Evolutionary conservation across 306 rosid species (phyloP).

Genomic region (Canavalia ensiformis): DNA sequence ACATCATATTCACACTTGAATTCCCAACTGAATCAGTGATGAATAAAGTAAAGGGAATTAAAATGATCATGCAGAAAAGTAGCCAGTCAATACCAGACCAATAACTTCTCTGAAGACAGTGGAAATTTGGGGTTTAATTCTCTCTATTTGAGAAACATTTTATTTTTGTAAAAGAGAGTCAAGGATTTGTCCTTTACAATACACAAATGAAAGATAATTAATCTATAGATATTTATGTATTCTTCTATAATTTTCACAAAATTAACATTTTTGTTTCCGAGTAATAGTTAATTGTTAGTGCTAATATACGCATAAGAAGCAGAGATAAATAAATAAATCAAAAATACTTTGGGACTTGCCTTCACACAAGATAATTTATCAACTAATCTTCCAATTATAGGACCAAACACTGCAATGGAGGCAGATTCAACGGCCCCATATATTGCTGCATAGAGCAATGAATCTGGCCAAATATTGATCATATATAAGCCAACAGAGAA

Average conservation of each 20-base stretch:
- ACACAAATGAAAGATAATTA: not conserved
- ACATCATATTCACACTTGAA: not conserved
- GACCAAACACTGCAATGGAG: slow-evolving; percentile 80
- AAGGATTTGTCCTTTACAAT: not conserved
- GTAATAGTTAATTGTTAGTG: no score
- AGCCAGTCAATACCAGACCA: not conserved
- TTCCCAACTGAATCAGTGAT: not conserved
- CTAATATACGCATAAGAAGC: no score
- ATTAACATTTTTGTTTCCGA: no score
- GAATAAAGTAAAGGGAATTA: not conserved
- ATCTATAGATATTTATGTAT: not conserved
- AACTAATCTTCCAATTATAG: slow-evolving; percentile 79
- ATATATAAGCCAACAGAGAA: slow-evolving; percentile 92
- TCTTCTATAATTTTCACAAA: not conserved
- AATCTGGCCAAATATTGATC: slow-evolving; percentile 92
- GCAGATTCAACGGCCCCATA: slow-evolving; percentile 94
- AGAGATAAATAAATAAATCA: no score
- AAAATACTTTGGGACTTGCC: slow-evolving; percentile 52
- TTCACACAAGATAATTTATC: slow-evolving; percentile 69
- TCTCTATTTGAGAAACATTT: not conserved
- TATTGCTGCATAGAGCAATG: slow-evolving; percentile 78
- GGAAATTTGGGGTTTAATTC: not conserved
- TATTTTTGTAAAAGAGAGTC: not conserved
- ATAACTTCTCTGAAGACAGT: not conserved
- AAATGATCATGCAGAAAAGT: not conserved